phyloP scores from a whole-genome alignment of 2,329 filamentous ascomycete genomes.

The Alternaria sp. region DNA sequence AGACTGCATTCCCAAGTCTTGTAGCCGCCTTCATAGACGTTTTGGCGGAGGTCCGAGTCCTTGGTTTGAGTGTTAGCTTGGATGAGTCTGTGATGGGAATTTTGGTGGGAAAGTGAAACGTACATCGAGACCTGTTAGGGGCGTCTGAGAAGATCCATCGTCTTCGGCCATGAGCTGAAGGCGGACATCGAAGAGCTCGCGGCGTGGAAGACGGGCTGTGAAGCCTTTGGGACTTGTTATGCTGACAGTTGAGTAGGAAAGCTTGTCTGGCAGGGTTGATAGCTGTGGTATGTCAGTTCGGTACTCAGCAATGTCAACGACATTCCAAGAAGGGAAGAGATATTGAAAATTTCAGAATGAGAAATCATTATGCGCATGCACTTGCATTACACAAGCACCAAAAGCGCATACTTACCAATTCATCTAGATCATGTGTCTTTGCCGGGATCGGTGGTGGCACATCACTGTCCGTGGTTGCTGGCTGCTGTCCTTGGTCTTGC shows the following conservation, averaged over 20 bases:
- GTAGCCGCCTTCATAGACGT: constrained; percentile 86
- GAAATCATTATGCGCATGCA: background rate
- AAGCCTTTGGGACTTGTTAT: constrained; percentile 68
- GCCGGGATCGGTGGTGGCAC: constrained; percentile 48
- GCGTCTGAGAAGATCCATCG: constrained; percentile 48
- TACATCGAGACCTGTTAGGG: constrained; percentile 43
- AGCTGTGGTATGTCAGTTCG: constrained; percentile 52
- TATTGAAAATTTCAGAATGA: background rate
- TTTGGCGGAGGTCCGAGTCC: constrained; percentile 77
- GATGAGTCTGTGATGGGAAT: background rate
- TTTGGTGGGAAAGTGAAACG: background rate
- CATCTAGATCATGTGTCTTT: constrained; percentile 55
- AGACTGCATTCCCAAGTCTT: constrained; percentile 91
- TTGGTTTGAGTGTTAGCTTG: constrained; percentile 24
- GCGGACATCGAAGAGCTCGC: constrained; percentile 83
- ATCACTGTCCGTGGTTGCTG: constrained; percentile 13
- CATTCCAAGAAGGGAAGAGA: background rate
- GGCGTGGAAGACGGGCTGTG: constrained; percentile 68
- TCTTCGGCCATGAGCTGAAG: constrained; percentile 81
- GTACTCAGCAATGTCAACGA: rapidly evolving
- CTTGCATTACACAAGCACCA: background rate
- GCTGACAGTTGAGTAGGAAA: constrained; percentile 71
- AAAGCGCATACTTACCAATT: constrained; percentile 55
- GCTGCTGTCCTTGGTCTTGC: constrained; percentile 16
- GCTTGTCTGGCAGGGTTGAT: constrained; percentile 72